A percentile compares a stretch with the other conserved stretches of the same genome.
phyloP scores from a whole-genome alignment of 495 filamentous ascomycete species.

The Cairneyella variabilis region DNA sequence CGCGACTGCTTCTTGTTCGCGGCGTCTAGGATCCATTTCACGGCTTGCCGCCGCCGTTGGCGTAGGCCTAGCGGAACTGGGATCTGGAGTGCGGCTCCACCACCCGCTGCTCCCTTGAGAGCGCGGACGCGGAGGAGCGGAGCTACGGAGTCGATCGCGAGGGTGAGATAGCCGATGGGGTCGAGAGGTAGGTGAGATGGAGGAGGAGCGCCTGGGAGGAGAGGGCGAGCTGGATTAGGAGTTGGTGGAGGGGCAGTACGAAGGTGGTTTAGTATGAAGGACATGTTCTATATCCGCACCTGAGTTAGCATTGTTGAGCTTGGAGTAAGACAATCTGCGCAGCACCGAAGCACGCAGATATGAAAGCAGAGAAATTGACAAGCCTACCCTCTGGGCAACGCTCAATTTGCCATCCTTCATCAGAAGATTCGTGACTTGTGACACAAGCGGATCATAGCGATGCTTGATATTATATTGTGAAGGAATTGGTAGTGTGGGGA shows the following conservation, averaged over 20 bases:
- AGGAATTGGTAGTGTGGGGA: slow-evolving; percentile 62
- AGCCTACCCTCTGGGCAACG: slow-evolving; percentile 72
- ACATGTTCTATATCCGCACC: slow-evolving; percentile 62
- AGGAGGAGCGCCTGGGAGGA: slow-evolving; percentile 70
- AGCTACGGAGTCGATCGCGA: slow-evolving; percentile 95
- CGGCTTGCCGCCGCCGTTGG: slow-evolving; percentile 72
- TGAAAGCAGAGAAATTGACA: slow-evolving; percentile 19
- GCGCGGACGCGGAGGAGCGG: slow-evolving; percentile 75
- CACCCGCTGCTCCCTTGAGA: slow-evolving; percentile 76
- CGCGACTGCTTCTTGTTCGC: slow-evolving; percentile 66
- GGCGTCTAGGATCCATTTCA: slow-evolving; percentile 83
- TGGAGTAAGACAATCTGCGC: slow-evolving; percentile 7
- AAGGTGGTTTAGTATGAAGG: slow-evolving; percentile 78
- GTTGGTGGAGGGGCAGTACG: slow-evolving; percentile 78
- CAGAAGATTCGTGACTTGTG: slow-evolving; percentile 82
- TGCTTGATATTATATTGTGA: slow-evolving; percentile 60
- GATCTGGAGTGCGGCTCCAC: slow-evolving; percentile 77
- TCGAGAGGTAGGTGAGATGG: slow-evolving; percentile 70
- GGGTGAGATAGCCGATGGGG: slow-evolving; percentile 71
- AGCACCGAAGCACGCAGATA: slow-evolving; percentile 11
- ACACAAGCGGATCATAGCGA: slow-evolving; percentile 76
- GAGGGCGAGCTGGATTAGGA: slow-evolving; percentile 59
- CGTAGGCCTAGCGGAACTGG: slow-evolving; percentile 70
- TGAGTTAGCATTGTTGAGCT: background rate
- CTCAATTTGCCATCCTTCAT: slow-evolving; percentile 88